Evolutionary conservation across 805 yeast species (phyloP), one percentile per base, ranked within the genome.

Genomic region (Candida ponderosae): DNA sequence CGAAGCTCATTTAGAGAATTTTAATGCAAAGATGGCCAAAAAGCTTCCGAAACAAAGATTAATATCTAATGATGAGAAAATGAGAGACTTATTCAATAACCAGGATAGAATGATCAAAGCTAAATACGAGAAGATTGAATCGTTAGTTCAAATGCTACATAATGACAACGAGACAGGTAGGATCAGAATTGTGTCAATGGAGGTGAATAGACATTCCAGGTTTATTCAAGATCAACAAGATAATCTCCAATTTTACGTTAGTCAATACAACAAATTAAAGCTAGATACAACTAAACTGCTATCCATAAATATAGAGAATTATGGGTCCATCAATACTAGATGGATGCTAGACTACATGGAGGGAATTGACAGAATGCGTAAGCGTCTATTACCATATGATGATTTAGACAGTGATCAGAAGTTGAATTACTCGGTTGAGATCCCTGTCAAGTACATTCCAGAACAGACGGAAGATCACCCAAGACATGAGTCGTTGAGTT

Each of bases 311-410:
- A 41, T 40, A 9, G 47, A 39, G 24, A 53, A 42, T 9, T 46
- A 45, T 3, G 50, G 48, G 2, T 42, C 41, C 2, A 40, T 45
- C 16, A 45, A 46, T 2, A 38, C 43, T 4, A 50, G 42, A 6
- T 79, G 79, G 71, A 54, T 66, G 2, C 56, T 85, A 9, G 94
- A 84, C 51, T 69, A 72, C 23, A 75, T 80, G 35, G 95, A 86
- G 52, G 83, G 85, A 26, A 63, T 68, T 21, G 77, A 79, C 46
- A 60, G 90, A 44, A 80, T 76, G 73, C 64, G 89, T 41, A 77
- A 69, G 40, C 62, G 83, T 40, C 51, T 85, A 33, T 54, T 80
- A 5, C 72, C 76, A 16, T 77, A 73, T 39, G 73, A 71, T 39
- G 72, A 72, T 30, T 42, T 67, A 6, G 59, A 66, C 2, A 68